phyloP scores from a whole-genome alignment of 768 basidiomycete genomes.

The Tricholoma sp. region DNA sequence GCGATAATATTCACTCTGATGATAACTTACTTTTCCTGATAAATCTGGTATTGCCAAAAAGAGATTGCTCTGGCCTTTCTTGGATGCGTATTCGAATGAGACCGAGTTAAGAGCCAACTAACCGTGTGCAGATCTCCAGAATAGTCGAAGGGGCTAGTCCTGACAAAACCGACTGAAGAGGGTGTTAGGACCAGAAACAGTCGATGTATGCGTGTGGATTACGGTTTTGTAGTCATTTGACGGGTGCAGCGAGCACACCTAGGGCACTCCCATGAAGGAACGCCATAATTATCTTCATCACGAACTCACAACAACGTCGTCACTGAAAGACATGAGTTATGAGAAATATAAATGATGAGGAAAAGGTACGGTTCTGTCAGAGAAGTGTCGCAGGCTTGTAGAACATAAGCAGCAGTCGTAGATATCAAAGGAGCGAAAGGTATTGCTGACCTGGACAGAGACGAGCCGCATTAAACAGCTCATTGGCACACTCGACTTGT shows the following conservation, averaged over 20 bases:
- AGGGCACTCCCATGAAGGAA: neutral
- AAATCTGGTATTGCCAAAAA: constrained; percentile 89
- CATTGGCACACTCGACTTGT: constrained; percentile 75
- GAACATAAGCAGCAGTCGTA: neutral
- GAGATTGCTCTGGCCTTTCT: constrained; percentile 58
- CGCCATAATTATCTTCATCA: neutral
- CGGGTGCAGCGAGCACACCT: constrained; percentile 81
- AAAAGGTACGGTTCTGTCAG: constrained; percentile 68
- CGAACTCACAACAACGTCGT: constrained; percentile 57
- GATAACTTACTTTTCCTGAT: constrained; percentile 67
- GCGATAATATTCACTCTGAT: neutral
- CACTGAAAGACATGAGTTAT: constrained; percentile 26
- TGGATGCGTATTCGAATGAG: neutral
- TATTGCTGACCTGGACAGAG: constrained; percentile 66
- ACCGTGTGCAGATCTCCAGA: constrained; percentile 81
- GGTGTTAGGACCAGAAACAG: constrained; percentile 6
- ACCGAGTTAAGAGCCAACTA: constrained; percentile 9
- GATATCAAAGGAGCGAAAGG: neutral
- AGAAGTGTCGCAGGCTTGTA: constrained; percentile 72
- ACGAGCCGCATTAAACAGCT: constrained; percentile 71
- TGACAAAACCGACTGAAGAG: constrained; percentile 71
- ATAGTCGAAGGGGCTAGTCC: constrained; percentile 72
- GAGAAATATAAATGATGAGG: neutral
- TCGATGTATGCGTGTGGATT: constrained; percentile 33
- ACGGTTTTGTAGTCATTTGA: constrained; percentile 92